A percentile compares a stretch with the other conserved stretches of the same genome.
Conservation (phyloP, 257 asterid genomes). For the Solanum pimpinellifolium region DNA sequence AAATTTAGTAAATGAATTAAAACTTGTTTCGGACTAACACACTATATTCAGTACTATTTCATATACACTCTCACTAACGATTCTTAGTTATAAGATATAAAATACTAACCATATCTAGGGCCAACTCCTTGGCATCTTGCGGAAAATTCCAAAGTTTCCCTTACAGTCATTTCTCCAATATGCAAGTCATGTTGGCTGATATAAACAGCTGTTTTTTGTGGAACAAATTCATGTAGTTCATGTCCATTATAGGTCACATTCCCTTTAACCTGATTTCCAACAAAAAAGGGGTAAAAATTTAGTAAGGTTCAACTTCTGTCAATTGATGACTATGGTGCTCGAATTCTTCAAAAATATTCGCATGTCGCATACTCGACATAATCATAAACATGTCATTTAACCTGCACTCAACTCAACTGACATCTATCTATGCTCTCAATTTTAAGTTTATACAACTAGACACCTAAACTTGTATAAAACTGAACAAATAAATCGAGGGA, state of each 20-base stretch:
- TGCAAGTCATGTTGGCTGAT: constrained; percentile 62
- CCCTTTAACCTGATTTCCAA: background rate
- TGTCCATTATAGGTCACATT: constrained; percentile 46
- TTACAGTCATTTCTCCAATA: constrained; percentile 67
- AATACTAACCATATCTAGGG: constrained; percentile 41
- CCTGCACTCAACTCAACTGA: no score
- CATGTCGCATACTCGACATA: background rate
- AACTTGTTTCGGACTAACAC: background rate
- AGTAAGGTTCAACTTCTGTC: background rate
- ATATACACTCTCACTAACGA: background rate
- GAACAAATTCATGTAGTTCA: constrained; percentile 43
- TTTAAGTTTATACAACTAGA: no score
- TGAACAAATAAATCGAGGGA: no score
- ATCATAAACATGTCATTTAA: no score
- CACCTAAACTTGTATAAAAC: no score
- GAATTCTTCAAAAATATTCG: no score
- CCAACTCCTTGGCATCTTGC: constrained; percentile 78
- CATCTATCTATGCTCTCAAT: no score
- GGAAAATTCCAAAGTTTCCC: constrained; percentile 62
- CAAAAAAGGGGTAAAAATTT: background rate
- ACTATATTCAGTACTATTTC: background rate
- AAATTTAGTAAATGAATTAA: background rate
- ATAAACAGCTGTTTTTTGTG: constrained; percentile 54
- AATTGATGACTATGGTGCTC: background rate
- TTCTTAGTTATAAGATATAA: background rate